These are phyloP conservation scores for Plasmodium yoelii DNA, from an alignment of 169 alveolate genomes.

Conservation along the genomic window DNA sequence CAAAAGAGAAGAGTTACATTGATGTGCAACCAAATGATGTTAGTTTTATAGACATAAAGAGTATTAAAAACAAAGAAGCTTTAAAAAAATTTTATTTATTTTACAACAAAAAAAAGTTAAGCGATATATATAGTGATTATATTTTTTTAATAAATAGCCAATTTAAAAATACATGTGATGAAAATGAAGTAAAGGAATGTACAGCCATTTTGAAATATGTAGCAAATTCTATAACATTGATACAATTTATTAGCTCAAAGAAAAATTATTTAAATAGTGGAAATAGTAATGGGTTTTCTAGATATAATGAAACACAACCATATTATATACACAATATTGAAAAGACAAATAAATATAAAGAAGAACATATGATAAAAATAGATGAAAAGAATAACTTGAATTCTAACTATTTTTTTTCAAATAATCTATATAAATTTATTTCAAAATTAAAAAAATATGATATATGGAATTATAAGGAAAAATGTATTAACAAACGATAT, in stretches of 20 bases:
- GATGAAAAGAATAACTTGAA: constrained; percentile 9
- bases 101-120: constrained; percentile 7
- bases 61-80: constrained; percentile 27
- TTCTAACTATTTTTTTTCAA: constrained; percentile 5
- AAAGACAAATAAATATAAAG: constrained; percentile 32
- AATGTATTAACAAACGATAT: constrained; percentile 10
- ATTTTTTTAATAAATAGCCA: constrained; percentile 16
- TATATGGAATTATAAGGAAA: constrained; percentile 63
- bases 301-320: constrained; percentile 8
- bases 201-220: constrained; percentile 19
- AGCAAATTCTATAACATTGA: not conserved
- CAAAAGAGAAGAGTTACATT: not conserved
- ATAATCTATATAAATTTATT: constrained; percentile 43
- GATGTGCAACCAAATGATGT: too few species aligned
- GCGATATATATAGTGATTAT: constrained; percentile 25
- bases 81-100: constrained; percentile 11
- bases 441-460: constrained; percentile 42
- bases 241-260: constrained; percentile 25
- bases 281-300: not conserved
- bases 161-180: constrained; percentile 8
- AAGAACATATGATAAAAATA: constrained; percentile 15
- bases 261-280: not conserved
- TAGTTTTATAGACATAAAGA: constrained; percentile 8
- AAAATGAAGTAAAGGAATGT: constrained; percentile 35
- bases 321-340: constrained; percentile 71